These are phyloP conservation scores for Suhomyces choctaworum DNA, from an alignment of 1,139 yeast species.

Conservation along the genomic window DNA sequence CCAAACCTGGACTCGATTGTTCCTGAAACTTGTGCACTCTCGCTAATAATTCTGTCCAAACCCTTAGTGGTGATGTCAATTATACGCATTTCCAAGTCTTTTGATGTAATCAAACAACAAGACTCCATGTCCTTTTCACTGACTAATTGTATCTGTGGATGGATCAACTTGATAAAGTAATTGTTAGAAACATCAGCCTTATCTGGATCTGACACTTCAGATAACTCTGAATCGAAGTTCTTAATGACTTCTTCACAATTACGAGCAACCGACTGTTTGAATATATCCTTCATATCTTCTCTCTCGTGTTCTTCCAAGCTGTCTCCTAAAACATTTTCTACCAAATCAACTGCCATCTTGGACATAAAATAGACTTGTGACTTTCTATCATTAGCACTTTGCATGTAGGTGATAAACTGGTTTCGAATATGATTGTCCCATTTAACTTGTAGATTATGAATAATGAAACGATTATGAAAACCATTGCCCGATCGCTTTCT, in stretches of 20 bases:
- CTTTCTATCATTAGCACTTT: slow-evolving; percentile 56
- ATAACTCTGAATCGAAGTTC: slow-evolving; percentile 35
- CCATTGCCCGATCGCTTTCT: slow-evolving; percentile 31
- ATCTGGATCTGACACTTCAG: slow-evolving; percentile 23
- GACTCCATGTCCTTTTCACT: slow-evolving; percentile 36
- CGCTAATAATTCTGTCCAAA: slow-evolving; percentile 45
- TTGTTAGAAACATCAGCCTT: slow-evolving; percentile 40
- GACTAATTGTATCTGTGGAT: slow-evolving; percentile 46
- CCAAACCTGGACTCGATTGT: slow-evolving; percentile 74
- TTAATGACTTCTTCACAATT: slow-evolving; percentile 37
- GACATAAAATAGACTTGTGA: slow-evolving; percentile 64
- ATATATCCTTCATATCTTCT: slow-evolving; percentile 16
- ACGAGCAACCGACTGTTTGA: slow-evolving; percentile 16
- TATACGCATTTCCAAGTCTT: slow-evolving; percentile 68
- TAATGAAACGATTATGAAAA: slow-evolving; percentile 75
- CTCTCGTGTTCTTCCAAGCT: slow-evolving; percentile 17
- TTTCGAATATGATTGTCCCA: slow-evolving; percentile 77
- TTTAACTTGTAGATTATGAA: slow-evolving; percentile 73
- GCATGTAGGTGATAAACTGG: slow-evolving; percentile 60
- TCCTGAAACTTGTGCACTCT: slow-evolving; percentile 39
- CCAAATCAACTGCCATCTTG: slow-evolving; percentile 68
- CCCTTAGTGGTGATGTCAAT: slow-evolving; percentile 54
- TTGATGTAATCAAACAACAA: slow-evolving; percentile 59
- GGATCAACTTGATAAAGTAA: slow-evolving; percentile 41
- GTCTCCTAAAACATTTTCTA: slow-evolving; percentile 39